Evolutionary conservation across 306 rosid species (phyloP), one percentile per base, ranked within the genome.

Genomic region (Pterocarpus macrocarpus): DNA sequence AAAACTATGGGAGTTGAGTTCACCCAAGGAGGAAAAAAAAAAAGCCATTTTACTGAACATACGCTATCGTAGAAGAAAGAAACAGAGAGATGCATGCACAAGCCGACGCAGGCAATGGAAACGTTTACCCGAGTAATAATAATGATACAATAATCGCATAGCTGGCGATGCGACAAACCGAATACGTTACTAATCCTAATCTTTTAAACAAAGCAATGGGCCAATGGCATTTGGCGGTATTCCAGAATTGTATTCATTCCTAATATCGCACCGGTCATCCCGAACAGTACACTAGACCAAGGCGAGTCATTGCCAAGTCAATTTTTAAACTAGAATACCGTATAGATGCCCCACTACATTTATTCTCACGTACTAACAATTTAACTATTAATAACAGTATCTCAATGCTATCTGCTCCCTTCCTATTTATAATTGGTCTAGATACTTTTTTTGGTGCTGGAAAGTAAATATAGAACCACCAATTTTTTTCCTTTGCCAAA

Each of bases 1-100:
- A 73, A 87, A 80, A 72, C 68, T 74, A 39, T 52, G 67, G 5
- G 7, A 79, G 4, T 47, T 67, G 55, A 82, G 71, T 74, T 64
- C 62, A 58, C 52, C 33, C 16, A 57, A 68, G 64, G 30, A 47
- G 12, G n/a, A 8, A 14, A 45, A 76, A 14, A 32, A 76, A 68
- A 28, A 30, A 0, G 45, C 10, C 79, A 44, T 50, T 16, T 43
- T 17, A 64, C 38, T 32, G 36, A 44, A 56, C 44, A 44, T 57
- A 11, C 22, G 33, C 35, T 10, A 43, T 43, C 8, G 8, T 4
- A 1, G 47, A 43, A 43, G 44, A 43, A 4, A 3, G 44, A 39
- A 39, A 39, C 44, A 39, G 28, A 22, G 28, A 22, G 28, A 22
- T 22, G 28, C 28, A 22, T 22, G 28, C 50, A 64, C 5, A 16